phyloP scores from a whole-genome alignment of 345 rosid species.

The Dipteronia dyeriana region DNA sequence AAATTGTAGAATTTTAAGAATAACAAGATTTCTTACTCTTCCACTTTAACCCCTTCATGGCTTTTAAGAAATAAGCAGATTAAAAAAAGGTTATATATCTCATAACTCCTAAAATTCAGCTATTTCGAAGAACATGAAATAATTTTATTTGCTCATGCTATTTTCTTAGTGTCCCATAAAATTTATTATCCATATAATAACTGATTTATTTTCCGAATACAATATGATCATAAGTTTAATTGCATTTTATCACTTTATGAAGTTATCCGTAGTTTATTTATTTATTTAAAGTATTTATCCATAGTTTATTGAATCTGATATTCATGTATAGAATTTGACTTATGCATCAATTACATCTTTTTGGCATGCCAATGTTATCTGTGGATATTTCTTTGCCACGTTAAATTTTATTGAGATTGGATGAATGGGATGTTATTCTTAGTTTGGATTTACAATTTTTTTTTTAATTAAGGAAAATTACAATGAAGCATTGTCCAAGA shows the following conservation, averaged over 20 bases:
- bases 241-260: background rate
- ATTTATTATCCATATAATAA: background rate
- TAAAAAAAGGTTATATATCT: too few species aligned
- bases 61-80: background rate
- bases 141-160: background rate
- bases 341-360: background rate
- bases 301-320: background rate
- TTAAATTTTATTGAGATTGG: background rate
- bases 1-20: background rate
- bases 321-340: background rate
- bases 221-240: background rate
- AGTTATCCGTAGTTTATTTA: background rate
- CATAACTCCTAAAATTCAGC: too few species aligned
- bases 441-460: background rate
- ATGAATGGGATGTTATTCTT: background rate
- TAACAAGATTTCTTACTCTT: background rate
- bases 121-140: background rate
- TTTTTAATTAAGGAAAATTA: conserved; percentile 60
- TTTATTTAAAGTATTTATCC: too few species aligned
- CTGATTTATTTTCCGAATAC: background rate
- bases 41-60: background rate
- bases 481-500: conserved; percentile 71
- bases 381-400: background rate
- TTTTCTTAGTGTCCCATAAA: background rate
- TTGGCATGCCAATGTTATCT: background rate